phyloP scores from a whole-genome alignment of 805 yeast genomes.

The Cyberlindnera nakhonratchasimensis region DNA sequence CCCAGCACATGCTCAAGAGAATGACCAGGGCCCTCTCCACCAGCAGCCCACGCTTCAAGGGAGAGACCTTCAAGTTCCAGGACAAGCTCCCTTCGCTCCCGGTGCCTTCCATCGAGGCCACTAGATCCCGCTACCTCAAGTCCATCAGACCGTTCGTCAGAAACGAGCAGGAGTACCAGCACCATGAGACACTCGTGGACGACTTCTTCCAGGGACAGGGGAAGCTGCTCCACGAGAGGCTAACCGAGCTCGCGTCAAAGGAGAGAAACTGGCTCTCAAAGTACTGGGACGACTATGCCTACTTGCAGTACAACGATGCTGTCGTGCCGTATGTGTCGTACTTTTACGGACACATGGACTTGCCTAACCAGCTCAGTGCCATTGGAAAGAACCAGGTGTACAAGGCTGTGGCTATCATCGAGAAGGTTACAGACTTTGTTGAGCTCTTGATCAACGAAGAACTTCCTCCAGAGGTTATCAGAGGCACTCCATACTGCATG shows the following conservation, averaged over 20 bases:
- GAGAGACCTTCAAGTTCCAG: constrained; percentile 71
- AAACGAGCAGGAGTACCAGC: constrained; percentile 46
- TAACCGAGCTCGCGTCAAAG: constrained; percentile 42
- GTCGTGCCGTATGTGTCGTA: constrained; percentile 93
- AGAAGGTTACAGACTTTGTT: constrained; percentile 66
- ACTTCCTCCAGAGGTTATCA: constrained; percentile 74
- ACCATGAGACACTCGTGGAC: constrained; percentile 54
- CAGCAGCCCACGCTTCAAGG: constrained; percentile 37
- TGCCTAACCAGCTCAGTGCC: constrained; percentile 35
- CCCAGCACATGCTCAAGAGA: constrained; percentile 20
- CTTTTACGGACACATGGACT: constrained; percentile 78
- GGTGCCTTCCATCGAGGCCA: constrained; percentile 74
- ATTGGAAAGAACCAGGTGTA: constrained; percentile 61
- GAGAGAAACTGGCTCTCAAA: constrained; percentile 82
- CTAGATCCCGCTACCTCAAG: constrained; percentile 64
- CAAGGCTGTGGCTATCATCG: constrained; percentile 74
- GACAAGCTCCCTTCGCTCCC: constrained; percentile 77
- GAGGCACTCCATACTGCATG: constrained; percentile 88
- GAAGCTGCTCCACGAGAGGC: constrained; percentile 62
- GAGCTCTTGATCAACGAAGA: constrained; percentile 63
- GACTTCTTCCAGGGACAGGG: constrained; percentile 72
- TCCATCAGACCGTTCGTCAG: constrained; percentile 67
- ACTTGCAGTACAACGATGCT: constrained; percentile 87
- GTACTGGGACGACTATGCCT: constrained; percentile 94
- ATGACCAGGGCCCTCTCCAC: constrained; percentile 28